Evolutionary conservation across 306 rosid genomes (phyloP).

Genomic region (Begonia fuchsioides): DNA sequence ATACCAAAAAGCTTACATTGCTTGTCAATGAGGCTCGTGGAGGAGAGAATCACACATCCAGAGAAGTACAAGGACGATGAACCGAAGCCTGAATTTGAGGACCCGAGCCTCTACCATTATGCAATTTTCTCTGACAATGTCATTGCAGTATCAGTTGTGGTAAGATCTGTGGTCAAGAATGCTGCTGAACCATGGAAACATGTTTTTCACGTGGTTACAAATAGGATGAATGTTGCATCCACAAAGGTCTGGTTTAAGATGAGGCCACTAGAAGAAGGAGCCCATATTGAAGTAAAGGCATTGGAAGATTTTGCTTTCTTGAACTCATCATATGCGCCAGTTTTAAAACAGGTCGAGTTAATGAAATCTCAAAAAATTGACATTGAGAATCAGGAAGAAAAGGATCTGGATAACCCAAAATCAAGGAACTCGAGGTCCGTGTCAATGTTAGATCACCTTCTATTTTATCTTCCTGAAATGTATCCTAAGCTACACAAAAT

Average conservation of each 20-base stretch:
- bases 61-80: constrained; percentile 68
- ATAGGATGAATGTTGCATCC: constrained; percentile 96
- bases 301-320: constrained; percentile 73
- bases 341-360: constrained; percentile 56
- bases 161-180: constrained; percentile 81
- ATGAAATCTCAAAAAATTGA: constrained; percentile 39
- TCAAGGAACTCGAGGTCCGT: constrained; percentile 35
- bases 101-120: constrained; percentile 78
- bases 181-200: constrained; percentile 92
- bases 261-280: constrained; percentile 82
- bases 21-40: constrained; percentile 89
- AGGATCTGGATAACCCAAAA: constrained; percentile 34
- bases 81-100: constrained; percentile 74
- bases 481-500: constrained; percentile 76
- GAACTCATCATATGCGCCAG: constrained; percentile 72
- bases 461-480: constrained; percentile 91
- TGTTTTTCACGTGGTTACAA: constrained; percentile 82
- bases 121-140: constrained; percentile 92
- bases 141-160: constrained; percentile 86
- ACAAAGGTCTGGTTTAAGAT: constrained; percentile 99
- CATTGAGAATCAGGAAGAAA: constrained; percentile 41
- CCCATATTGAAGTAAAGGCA: constrained; percentile 74
- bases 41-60: constrained; percentile 68
- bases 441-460: constrained; percentile 71
- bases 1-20: constrained; percentile 96